Conservation (phyloP, 2,329 filamentous ascomycete species). For the Aspergillus sp. region DNA sequence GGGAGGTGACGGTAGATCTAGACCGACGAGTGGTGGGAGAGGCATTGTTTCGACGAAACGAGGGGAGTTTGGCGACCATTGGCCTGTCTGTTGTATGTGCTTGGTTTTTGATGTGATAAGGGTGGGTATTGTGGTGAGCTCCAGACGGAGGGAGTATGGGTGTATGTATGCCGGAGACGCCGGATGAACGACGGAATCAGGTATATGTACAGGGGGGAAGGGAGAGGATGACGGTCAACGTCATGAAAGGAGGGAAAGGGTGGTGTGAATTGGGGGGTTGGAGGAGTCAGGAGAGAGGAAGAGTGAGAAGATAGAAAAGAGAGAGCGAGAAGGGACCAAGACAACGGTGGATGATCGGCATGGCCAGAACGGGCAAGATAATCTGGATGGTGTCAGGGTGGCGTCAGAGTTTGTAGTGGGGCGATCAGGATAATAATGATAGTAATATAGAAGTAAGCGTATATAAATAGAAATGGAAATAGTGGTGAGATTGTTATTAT, state of each 20-base stretch:
- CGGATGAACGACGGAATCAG: not conserved
- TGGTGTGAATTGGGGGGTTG: not conserved
- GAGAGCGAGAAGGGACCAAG: not conserved
- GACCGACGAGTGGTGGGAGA: slow-evolving; percentile 26
- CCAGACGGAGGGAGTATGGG: not conserved
- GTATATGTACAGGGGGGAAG: not conserved
- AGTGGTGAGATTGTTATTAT: not conserved
- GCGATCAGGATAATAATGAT: not conserved
- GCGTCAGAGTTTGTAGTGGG: not conserved
- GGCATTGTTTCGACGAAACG: slow-evolving; percentile 21
- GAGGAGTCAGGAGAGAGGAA: not conserved
- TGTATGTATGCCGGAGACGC: not conserved
- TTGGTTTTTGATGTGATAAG: not conserved
- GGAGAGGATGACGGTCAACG: not conserved
- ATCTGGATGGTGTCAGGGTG: not conserved
- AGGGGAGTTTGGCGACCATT: slow-evolving; percentile 24
- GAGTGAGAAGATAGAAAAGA: not conserved
- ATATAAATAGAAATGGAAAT: no score
- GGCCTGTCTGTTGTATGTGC: slow-evolving; percentile 1
- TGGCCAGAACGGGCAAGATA: not conserved
- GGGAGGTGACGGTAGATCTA: slow-evolving; percentile 46
- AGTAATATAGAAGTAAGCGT: no score
- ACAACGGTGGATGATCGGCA: not conserved
- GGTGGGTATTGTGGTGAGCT: not conserved
- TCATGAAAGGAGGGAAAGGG: not conserved